Evolutionary conservation across 192 early-diverging fungal species (phyloP).

Genomic region (Dissophora globulifera): DNA sequence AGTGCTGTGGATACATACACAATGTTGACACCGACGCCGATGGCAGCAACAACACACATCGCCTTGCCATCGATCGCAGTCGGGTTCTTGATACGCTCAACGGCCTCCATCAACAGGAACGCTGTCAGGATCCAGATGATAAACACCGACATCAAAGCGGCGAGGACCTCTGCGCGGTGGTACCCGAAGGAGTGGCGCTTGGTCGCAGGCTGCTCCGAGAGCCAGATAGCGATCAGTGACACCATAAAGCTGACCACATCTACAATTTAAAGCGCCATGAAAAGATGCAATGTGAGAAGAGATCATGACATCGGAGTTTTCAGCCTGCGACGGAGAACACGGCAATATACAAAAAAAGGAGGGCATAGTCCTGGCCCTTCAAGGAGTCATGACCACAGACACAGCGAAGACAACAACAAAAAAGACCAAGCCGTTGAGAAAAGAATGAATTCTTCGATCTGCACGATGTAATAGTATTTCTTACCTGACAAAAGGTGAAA

Average conservation of each 20-base stretch:
- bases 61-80: conserved; percentile 70
- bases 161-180: conserved; percentile 82
- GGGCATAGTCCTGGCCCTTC: no score
- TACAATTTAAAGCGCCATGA: neutral
- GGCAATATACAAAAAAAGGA: conserved; percentile 6
- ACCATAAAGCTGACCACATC: conserved; percentile 82
- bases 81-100: conserved; percentile 74
- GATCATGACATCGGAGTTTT: no score
- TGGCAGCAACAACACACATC: conserved; percentile 76
- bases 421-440: neutral
- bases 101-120: conserved; percentile 74
- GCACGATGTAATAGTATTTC: neutral
- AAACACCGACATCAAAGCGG: conserved; percentile 78
- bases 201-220: conserved; percentile 52
- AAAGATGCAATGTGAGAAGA: neutral
- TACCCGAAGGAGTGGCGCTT: conserved; percentile 74
- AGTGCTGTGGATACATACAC: conserved; percentile 69
- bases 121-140: conserved; percentile 83
- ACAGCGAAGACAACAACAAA: no score
- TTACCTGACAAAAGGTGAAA: conserved; percentile 81
- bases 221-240: conserved; percentile 65
- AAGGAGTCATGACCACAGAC: no score
- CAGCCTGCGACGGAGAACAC: no score
- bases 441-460: conserved; percentile 3
- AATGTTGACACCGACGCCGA: conserved; percentile 81